Evolutionary conservation across 306 rosid species (phyloP).

Genomic region (Cucurbita maxima): DNA sequence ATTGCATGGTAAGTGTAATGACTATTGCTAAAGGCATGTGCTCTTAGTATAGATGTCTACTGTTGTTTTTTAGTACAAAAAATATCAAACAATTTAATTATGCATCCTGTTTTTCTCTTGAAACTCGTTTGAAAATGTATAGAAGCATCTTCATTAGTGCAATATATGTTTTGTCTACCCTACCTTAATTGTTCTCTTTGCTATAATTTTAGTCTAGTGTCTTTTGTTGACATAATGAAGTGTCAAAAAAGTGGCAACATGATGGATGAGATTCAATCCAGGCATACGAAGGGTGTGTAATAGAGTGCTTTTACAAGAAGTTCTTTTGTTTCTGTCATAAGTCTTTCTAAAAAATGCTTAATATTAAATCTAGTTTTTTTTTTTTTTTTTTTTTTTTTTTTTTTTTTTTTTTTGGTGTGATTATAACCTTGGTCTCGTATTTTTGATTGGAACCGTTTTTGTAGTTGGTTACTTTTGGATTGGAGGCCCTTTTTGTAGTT

Average conservation of each 20-base stretch:
- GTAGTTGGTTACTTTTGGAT: no score
- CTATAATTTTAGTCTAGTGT: neutral
- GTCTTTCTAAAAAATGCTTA: no score
- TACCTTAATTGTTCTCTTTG: neutral
- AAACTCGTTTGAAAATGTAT: neutral
- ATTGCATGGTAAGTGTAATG: conserved; percentile 58
- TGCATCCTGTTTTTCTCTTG: neutral
- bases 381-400: no score
- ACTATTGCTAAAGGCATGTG: neutral
- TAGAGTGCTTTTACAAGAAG: neutral
- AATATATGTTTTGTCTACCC: neutral
- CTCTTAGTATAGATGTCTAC: neutral
- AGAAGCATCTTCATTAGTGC: neutral
- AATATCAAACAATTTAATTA: neutral
- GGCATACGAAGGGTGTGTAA: neutral
- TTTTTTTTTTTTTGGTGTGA: no score
- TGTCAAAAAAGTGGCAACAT: neutral
- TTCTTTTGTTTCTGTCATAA: neutral
- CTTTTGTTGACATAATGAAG: neutral
- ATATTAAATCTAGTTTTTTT: no score
- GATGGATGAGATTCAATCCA: neutral
- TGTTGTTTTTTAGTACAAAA: neutral
- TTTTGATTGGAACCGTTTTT: no score
- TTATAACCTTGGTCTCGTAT: no score
- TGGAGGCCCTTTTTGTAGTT: no score